Evolutionary conservation across 2,329 filamentous ascomycete species (phyloP).

Genomic region (Penicillium digitatum): DNA sequence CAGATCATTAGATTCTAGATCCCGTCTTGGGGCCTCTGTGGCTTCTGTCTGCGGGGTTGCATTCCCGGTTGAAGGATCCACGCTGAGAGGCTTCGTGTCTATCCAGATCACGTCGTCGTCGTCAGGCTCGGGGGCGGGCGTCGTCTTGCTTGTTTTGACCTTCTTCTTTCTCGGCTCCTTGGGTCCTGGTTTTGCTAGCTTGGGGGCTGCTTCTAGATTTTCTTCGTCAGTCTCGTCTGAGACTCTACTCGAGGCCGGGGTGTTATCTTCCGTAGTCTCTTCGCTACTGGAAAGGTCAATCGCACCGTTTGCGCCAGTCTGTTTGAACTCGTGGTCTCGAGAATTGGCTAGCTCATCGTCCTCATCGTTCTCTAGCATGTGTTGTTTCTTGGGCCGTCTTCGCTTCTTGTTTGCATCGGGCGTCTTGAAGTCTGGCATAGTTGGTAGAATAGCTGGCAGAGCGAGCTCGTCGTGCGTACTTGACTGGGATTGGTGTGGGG

Average conservation of each 20-base stretch:
- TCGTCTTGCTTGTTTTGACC: conserved; percentile 44
- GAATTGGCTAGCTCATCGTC: conserved; percentile 28
- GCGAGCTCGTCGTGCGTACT: conserved; percentile 31
- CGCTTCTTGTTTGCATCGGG: conserved; percentile 27
- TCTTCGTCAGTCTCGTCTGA: conserved; percentile 4
- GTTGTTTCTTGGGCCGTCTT: conserved; percentile 31
- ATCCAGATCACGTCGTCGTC: conserved; percentile 45
- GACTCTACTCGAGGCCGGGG: conserved; percentile 5
- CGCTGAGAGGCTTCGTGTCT: conserved; percentile 26
- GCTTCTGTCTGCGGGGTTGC: conserved; percentile 7
- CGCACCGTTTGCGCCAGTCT: conserved; percentile 4
- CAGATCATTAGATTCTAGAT: background rate
- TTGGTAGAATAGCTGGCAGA: conserved; percentile 12
- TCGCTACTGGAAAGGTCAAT: conserved; percentile 15
- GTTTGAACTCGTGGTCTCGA: background rate
- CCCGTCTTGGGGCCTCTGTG: background rate
- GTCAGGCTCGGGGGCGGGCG: conserved; percentile 31
- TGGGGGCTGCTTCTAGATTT: background rate
- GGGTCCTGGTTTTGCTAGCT: conserved; percentile 8
- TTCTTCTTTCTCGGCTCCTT: conserved; percentile 42
- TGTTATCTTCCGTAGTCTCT: conserved; percentile 19
- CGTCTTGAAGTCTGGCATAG: conserved; percentile 23
- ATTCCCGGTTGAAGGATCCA: background rate
- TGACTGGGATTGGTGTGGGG: conserved; percentile 17
- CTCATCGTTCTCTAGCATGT: conserved; percentile 23